Evolutionary conservation across 2,329 filamentous ascomycete species (phyloP), one percentile per base, ranked within the genome.

Genomic region (Boeremia exigua): DNA sequence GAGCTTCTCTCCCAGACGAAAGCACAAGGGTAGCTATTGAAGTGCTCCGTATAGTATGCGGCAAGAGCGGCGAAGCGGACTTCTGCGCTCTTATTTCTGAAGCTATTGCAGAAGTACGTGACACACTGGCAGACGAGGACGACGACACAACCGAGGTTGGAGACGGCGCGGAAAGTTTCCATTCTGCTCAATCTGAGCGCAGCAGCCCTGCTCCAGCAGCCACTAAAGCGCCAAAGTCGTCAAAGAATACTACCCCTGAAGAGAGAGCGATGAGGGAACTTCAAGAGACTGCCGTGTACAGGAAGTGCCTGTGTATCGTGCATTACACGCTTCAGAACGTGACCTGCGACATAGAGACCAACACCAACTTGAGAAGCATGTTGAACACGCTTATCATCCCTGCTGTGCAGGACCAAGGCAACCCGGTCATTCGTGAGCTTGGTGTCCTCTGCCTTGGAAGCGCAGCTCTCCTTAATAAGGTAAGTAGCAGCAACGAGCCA

Each of bases 301-400:
- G 97, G 86, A 98, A 98, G 78, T 98, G 95, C 75, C 83, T 99
- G 59, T 91, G 97, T 72, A 97, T 99, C 64, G 93, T 96, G 25
- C 92, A 97, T 75, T 98, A 92, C 81, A 96, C 98, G 90, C 84
- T 99, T 47, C 88, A 96, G 71, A 96, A 98, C 70, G 91, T 99
- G 9, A 84, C 90, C 48, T 91, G 92, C 58, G 90, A 90, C 68
- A 81, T 98, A 33, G 92, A 97, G 76, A 86, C 93, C 64, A 96
- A 96, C 72, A 88, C 90, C 54, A 89, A 96, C 70, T 79, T 98
- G n/a, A 91, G 96, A 4, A 91, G 91, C n/a, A 97, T 98, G 90
- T 82, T 99, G 45, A 98, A 99, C 80, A 98, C 95, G 63, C 84
- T 99, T 8, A 91, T 99, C 38, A 92, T 99, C 2, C 95, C 95